phyloP scores from a whole-genome alignment of 306 rosid genomes.

The Vachellia pachyceras region DNA sequence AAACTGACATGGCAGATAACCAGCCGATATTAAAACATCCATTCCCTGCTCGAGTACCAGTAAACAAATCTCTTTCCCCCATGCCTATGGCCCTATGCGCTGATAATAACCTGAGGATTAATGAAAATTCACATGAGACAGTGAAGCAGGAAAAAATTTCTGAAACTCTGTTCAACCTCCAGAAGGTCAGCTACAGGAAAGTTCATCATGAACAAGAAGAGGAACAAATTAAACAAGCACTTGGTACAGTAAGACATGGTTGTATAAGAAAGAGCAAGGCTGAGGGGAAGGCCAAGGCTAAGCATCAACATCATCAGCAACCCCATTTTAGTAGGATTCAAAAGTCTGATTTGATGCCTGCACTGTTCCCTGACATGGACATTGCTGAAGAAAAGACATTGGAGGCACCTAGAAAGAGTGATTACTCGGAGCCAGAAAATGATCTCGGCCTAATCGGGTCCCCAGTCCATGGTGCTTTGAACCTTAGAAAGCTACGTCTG shows the following conservation, averaged over 20 bases:
- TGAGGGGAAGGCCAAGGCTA: slow-evolving; percentile 66
- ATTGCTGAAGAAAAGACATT: slow-evolving; percentile 45
- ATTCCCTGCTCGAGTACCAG: slow-evolving; percentile 67
- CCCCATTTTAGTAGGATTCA: slow-evolving; percentile 58
- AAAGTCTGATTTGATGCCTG: slow-evolving; percentile 57
- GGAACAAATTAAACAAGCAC: slow-evolving; percentile 70
- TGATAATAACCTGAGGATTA: slow-evolving; percentile 48
- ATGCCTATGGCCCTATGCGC: slow-evolving; percentile 46
- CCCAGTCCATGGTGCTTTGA: slow-evolving; percentile 51
- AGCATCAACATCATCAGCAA: slow-evolving; percentile 65
- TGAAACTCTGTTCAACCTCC: slow-evolving; percentile 54
- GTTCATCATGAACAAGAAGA: slow-evolving; percentile 69
- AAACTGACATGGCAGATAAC: slow-evolving; percentile 58
- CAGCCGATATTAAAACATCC: slow-evolving; percentile 61
- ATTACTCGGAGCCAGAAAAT: slow-evolving; percentile 75
- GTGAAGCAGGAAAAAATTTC: slow-evolving; percentile 51
- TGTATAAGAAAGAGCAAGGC: slow-evolving; percentile 64
- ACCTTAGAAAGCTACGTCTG: slow-evolving; percentile 53
- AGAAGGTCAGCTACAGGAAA: slow-evolving; percentile 62
- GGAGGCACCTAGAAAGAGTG: slow-evolving; percentile 63
- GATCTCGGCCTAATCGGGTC: slow-evolving; percentile 55
- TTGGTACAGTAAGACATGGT: slow-evolving; percentile 61
- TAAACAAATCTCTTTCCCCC: slow-evolving; percentile 61
- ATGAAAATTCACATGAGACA: slow-evolving; percentile 54
- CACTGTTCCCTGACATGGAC: slow-evolving; percentile 52